Evolutionary conservation across 495 filamentous ascomycete genomes (phyloP).

Genomic region (Aspergillus sparsus): DNA sequence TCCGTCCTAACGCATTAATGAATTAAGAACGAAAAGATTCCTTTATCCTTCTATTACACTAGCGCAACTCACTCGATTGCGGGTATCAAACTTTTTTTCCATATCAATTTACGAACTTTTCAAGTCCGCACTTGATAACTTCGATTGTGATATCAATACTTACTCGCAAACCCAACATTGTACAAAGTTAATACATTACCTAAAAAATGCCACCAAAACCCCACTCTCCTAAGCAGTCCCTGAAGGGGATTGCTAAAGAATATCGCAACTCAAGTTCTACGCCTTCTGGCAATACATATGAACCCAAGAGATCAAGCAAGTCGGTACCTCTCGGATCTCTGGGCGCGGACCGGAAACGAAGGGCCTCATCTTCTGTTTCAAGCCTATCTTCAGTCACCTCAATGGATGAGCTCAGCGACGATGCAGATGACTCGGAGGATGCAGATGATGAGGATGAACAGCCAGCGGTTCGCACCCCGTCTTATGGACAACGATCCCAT

Average conservation of each 20-base stretch:
- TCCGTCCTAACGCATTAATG: conserved; percentile 18
- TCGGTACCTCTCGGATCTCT: conserved; percentile 24
- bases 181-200: conserved; percentile 16
- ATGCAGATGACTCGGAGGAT: conserved; percentile 47
- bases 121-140: conserved; percentile 2
- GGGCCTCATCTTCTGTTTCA: conserved; percentile 45
- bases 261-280: conserved; percentile 30
- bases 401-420: conserved; percentile 41
- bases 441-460: conserved; percentile 55
- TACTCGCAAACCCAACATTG: background rate
- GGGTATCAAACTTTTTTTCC: conserved; percentile 27
- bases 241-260: conserved; percentile 33
- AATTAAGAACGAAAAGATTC: conserved; percentile 17
- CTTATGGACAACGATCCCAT: conserved; percentile 45
- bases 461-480: conserved; percentile 53
- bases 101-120: conserved; percentile 3
- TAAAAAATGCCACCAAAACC: conserved; percentile 35
- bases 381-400: conserved; percentile 48
- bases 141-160: conserved; percentile 3
- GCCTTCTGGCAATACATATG: conserved; percentile 11
- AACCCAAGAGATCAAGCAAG: conserved; percentile 33
- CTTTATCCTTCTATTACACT: conserved; percentile 12
- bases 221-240: conserved; percentile 36
- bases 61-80: conserved; percentile 27
- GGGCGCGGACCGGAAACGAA: conserved; percentile 38